Evolutionary conservation across 2,329 filamentous ascomycete genomes (phyloP).

Genomic region (Sarocladium strictum): DNA sequence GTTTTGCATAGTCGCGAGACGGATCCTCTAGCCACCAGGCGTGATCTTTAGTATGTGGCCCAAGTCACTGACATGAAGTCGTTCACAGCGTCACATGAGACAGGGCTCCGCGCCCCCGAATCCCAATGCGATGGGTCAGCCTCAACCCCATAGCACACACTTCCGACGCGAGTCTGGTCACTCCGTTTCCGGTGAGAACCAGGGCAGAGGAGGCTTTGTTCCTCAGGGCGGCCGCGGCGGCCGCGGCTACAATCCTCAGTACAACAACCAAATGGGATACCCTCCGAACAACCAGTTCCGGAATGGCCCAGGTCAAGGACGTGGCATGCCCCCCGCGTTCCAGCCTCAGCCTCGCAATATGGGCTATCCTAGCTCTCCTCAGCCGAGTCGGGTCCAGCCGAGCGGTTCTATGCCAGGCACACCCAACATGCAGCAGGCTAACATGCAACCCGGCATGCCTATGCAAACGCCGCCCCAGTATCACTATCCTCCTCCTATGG

Average conservation of each 20-base stretch:
- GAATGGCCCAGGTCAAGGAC: constrained; percentile 40
- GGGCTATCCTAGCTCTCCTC: constrained; percentile 55
- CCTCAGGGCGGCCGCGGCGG: constrained; percentile 42
- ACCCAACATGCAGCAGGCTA: constrained; percentile 59
- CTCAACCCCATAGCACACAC: constrained; percentile 58
- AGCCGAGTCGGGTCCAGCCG: constrained; percentile 56
- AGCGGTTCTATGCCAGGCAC: constrained; percentile 63
- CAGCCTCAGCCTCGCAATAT: constrained; percentile 40
- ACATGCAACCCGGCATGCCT: constrained; percentile 51
- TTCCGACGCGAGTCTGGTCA: constrained; percentile 82
- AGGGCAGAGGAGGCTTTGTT: constrained; percentile 47
- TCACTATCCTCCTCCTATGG: constrained; percentile 51
- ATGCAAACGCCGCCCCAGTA: constrained; percentile 59
- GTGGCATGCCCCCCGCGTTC: constrained; percentile 44
- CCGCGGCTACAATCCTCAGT: constrained; percentile 37
- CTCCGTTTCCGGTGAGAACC: constrained; percentile 55
- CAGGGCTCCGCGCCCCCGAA: constrained; percentile 58
- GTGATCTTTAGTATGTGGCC: not conserved
- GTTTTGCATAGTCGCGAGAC: no score
- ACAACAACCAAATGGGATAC: constrained; percentile 40
- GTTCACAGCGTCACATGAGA: constrained; percentile 59
- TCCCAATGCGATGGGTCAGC: constrained; percentile 50
- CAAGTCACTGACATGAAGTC: constrained; percentile 18
- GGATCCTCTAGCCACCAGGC: no score
- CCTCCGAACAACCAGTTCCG: constrained; percentile 37